Conservation (phyloP, 306 rosid species). For the Trichosanthes truncata region DNA sequence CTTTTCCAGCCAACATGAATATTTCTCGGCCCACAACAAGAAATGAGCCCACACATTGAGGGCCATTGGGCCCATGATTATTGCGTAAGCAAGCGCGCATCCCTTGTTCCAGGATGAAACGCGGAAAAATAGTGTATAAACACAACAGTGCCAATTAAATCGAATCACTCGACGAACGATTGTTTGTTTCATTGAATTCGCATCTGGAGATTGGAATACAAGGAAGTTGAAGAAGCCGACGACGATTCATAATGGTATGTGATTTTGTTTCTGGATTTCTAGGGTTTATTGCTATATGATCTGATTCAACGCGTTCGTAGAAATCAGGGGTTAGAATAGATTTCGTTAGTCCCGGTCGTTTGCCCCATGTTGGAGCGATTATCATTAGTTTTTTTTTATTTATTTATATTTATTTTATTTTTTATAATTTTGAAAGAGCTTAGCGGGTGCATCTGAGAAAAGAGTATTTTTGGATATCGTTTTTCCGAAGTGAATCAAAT, state of each 20-base stretch:
- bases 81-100: neutral
- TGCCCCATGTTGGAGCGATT: neutral
- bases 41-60: neutral
- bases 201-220: neutral
- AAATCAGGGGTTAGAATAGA: neutral
- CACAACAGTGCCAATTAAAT: neutral
- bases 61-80: neutral
- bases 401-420: too few relatives aligned
- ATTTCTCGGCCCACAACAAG: too few relatives aligned
- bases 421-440: neutral
- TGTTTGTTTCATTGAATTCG: neutral
- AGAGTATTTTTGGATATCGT: neutral
- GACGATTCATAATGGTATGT: conserved; percentile 1
- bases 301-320: neutral
- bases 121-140: neutral
- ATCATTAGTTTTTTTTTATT: neutral
- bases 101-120: neutral
- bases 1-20: too few relatives aligned
- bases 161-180: neutral
- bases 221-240: neutral
- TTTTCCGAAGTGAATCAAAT: neutral
- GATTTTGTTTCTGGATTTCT: neutral
- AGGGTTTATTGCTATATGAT: neutral
- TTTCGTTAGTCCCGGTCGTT: neutral
- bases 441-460: neutral